phyloP scores from a whole-genome alignment of 2,329 filamentous ascomycete species.

The Pseudocercospora eumusae region DNA sequence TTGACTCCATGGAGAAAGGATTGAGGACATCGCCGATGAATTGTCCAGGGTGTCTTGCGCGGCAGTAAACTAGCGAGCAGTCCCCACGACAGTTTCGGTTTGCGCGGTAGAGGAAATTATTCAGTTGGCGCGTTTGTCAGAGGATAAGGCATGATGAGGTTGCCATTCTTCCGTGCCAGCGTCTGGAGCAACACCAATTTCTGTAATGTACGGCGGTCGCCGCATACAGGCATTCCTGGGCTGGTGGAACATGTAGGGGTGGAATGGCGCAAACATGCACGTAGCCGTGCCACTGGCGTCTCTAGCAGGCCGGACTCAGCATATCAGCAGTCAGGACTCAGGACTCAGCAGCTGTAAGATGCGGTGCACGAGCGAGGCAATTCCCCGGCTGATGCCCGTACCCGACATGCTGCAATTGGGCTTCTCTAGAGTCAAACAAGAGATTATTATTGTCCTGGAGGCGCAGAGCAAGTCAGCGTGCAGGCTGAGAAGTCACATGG shows the following conservation, averaged over 20 bases:
- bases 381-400: slow-evolving; percentile 14
- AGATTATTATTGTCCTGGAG: slow-evolving; percentile 10
- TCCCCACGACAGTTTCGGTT: not conserved
- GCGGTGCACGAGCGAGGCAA: slow-evolving; percentile 15
- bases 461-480: no score
- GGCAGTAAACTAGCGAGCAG: not conserved
- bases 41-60: not conserved
- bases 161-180: not conserved
- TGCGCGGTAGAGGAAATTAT: slow-evolving; percentile 5
- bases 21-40: not conserved
- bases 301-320: not conserved
- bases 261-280: slow-evolving; percentile 17
- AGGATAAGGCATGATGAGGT: not conserved
- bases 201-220: slow-evolving; percentile 9
- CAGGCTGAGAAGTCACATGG: not conserved
- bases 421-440: slow-evolving; percentile 16
- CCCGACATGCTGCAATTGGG: slow-evolving; percentile 20
- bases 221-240: not conserved
- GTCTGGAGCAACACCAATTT: slow-evolving; percentile 5
- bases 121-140: slow-evolving; percentile 3
- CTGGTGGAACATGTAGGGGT: slow-evolving; percentile 1
- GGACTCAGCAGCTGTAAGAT: slow-evolving; percentile 10
- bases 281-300: slow-evolving; percentile 7
- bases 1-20: not conserved
- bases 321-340: no score